Base-by-base conservation (phyloP, 768 basidiomycete species). In the Tylopilus cervinicoccineus region DNA sequence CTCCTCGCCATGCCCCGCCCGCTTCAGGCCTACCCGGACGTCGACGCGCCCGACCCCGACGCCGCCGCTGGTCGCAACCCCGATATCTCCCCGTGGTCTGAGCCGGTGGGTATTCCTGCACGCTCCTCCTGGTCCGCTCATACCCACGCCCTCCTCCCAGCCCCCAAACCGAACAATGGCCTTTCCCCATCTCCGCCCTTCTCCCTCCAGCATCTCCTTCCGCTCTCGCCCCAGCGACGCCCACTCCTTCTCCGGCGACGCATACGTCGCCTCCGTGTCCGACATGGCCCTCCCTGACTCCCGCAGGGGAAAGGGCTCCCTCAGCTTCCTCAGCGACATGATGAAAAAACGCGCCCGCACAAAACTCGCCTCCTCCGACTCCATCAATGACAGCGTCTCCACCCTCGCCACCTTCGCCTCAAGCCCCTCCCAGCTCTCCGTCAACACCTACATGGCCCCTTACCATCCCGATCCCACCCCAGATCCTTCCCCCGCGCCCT, bases 251-350 rank as follows among this genome's bases (percentile, higher is more conserved):
- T 12, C 59, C 26, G 52, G 57, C 32, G 71, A 71, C 36, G 52
- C 60, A 5, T 54, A 46, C 33, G 67, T 45, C 12, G 17, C 62
- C 55, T 69, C 56, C 51, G 65, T 53, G 55, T 69, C 58, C 54
- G 73, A 58, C 59, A 61, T 43, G 69, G 61, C 73, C 23, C 55
- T 73, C 34, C 55, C 52, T 41, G 65, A 72, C 31, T 48, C 62
- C 0, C 75, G 75, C 43, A 82, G 73, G 63, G 61, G 70, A 28
- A 83, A 78, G 63, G 70, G 75, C 9, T 77, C 76, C 14, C 62
- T 79, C 36, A 61, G 60, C 49, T 61, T 57, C 16, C 65, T 78
- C 47, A 65, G 66, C 45, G 70, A 73, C 54, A 68, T 68, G 54
- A 76, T 60, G 66, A 73, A 60, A 58, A 64, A 61, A 62, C 70